These are phyloP conservation scores for Wallacemonas collosoma DNA, from an alignment of 208 protist species.

Conservation along the genomic window DNA sequence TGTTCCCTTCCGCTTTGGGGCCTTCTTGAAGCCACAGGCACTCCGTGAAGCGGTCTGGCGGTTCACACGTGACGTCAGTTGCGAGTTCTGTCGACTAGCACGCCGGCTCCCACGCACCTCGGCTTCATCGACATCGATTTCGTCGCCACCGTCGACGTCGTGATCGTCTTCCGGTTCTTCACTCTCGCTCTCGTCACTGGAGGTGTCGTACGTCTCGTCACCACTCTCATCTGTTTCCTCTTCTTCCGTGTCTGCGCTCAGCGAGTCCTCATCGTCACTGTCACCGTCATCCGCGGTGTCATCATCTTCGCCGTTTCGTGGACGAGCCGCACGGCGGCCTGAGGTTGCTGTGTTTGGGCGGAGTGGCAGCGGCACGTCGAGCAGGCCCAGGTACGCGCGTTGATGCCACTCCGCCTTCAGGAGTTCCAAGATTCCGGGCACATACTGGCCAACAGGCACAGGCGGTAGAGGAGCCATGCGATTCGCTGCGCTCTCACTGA, in stretches of 20 bases:
- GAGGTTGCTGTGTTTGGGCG: background rate
- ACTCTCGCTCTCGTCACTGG: background rate
- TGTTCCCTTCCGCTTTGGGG: background rate
- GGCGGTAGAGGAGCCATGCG: background rate
- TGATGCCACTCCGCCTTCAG: constrained; percentile 29
- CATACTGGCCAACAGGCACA: constrained; percentile 20
- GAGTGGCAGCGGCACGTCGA: constrained; percentile 26
- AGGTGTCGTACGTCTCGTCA: background rate
- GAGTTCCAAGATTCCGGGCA: constrained; percentile 57
- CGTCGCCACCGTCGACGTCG: background rate
- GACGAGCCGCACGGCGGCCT: background rate
- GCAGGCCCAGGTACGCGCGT: constrained; percentile 27
- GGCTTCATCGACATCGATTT: background rate
- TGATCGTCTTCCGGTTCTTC: background rate
- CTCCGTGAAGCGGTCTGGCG: no score
- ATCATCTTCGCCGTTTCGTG: background rate
- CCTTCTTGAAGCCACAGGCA: background rate
- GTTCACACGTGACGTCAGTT: background rate
- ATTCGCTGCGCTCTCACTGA: background rate
- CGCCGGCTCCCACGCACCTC: background rate
- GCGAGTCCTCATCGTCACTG: background rate
- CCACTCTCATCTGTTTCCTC: background rate
- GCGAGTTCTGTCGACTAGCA: background rate
- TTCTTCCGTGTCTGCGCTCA: background rate
- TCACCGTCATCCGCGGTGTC: background rate